Conservation (phyloP, 768 basidiomycete genomes). For the Dentipellis fragilis region DNA sequence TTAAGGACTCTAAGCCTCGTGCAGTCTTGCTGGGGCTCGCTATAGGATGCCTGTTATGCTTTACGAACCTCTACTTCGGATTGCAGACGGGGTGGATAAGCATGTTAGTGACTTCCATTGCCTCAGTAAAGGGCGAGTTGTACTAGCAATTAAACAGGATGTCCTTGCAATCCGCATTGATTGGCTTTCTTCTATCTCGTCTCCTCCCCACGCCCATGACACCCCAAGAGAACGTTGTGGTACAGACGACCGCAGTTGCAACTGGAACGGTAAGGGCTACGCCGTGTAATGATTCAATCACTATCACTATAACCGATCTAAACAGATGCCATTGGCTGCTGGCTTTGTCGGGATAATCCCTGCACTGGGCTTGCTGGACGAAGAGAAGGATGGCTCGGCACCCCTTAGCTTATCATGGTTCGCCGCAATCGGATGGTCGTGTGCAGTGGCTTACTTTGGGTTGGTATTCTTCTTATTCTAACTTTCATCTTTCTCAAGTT, state of each 20-base stretch:
- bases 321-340: constrained; percentile 76
- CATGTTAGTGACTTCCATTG: constrained; percentile 41
- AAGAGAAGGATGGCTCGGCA: constrained; percentile 62
- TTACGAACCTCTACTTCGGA: constrained; percentile 86
- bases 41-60: constrained; percentile 82
- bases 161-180: constrained; percentile 89
- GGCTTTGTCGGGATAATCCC: constrained; percentile 91
- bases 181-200: constrained; percentile 80
- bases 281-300: not conserved
- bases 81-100: constrained; percentile 87
- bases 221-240: constrained; percentile 89
- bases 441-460: constrained; percentile 91
- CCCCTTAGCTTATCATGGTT: constrained; percentile 70
- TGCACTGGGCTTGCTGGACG: constrained; percentile 71
- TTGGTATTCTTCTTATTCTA: constrained; percentile 16
- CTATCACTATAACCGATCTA: not conserved
- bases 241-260: constrained; percentile 93
- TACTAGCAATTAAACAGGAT: constrained; percentile 45
- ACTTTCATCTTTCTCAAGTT: constrained; percentile 1
- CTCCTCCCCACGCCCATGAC: constrained; percentile 63
- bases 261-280: constrained; percentile 50
- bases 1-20: constrained; percentile 14
- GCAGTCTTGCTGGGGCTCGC: constrained; percentile 72
- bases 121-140: not conserved
- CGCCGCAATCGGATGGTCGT: constrained; percentile 76